Percentiles rank a stretch among this genome's conserved stretches.
These are phyloP conservation scores for Monilinia fructigena DNA, from an alignment of 2,329 filamentous ascomycete genomes.

Conservation along the genomic window DNA sequence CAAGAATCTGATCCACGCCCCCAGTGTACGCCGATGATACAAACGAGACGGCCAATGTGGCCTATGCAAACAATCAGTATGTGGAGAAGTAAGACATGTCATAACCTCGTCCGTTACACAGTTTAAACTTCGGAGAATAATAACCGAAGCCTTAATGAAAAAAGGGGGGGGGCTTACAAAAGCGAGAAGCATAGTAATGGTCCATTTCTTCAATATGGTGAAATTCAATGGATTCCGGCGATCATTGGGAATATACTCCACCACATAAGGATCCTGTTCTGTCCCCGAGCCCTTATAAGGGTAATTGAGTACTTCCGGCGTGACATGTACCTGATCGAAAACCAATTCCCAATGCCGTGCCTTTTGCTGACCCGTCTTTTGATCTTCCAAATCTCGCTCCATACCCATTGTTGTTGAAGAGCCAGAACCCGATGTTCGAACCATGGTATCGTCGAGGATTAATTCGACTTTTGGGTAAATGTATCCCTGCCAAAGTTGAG, in stretches of 20 bases:
- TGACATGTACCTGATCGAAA: conserved; percentile 47
- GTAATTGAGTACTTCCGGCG: conserved; percentile 46
- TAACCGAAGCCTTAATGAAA: conserved; percentile 1
- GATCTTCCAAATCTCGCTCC: conserved; percentile 30
- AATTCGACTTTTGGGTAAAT: conserved; percentile 13
- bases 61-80: conserved; percentile 48
- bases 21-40: conserved; percentile 46
- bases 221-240: conserved; percentile 45
- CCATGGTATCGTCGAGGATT: background rate
- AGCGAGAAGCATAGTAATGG: conserved; percentile 43
- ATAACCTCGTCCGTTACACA: background rate
- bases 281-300: conserved; percentile 44
- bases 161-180: conserved; percentile 42
- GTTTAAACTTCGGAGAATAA: conserved; percentile 3
- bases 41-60: conserved; percentile 44
- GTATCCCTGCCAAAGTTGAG: background rate
- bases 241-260: conserved; percentile 46
- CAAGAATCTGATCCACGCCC: conserved; percentile 41
- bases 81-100: conserved; percentile 42
- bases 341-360: conserved; percentile 45
- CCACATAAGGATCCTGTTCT: conserved; percentile 44
- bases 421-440: conserved; percentile 24
- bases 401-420: conserved; percentile 24
- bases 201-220: conserved; percentile 42
- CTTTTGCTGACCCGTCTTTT: conserved; percentile 26